These are phyloP conservation scores for Xanthoconium purpureum DNA, from an alignment of 768 basidiomycete species.

Conservation along the genomic window DNA sequence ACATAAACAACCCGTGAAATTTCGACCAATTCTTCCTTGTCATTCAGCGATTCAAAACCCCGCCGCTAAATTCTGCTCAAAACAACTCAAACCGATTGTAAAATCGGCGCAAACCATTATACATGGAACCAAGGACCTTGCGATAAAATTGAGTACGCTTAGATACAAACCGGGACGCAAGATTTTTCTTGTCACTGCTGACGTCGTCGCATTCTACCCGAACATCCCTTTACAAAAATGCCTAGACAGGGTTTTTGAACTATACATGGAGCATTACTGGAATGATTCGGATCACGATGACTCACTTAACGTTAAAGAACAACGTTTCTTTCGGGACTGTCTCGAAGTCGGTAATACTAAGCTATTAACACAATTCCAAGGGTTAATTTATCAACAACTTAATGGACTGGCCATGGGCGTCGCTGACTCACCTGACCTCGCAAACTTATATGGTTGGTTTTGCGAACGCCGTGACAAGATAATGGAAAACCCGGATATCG, in stretches of 20 bases:
- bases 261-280: background rate
- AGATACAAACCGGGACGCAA: accelerated
- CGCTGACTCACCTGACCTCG: conserved; percentile 11
- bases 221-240: background rate
- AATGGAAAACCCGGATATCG: background rate
- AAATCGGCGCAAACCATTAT: conserved; percentile 5
- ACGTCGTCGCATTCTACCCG: conserved; percentile 8
- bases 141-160: conserved; percentile 14
- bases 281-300: background rate
- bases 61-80: background rate
- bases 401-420: conserved; percentile 8
- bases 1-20: conserved; percentile 7
- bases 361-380: background rate
- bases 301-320: background rate
- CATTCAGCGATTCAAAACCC: background rate
- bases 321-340: background rate
- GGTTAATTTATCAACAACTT: background rate
- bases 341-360: background rate
- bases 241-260: background rate
- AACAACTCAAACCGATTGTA: conserved; percentile 11
- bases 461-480: background rate
- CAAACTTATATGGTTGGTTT: conserved; percentile 6
- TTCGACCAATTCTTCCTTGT: background rate
- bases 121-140: conserved; percentile 4
- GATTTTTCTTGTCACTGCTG: conserved; percentile 2